Conservation (phyloP, 2,329 filamentous ascomycete genomes). For the Akanthomyces dipterigenus region DNA sequence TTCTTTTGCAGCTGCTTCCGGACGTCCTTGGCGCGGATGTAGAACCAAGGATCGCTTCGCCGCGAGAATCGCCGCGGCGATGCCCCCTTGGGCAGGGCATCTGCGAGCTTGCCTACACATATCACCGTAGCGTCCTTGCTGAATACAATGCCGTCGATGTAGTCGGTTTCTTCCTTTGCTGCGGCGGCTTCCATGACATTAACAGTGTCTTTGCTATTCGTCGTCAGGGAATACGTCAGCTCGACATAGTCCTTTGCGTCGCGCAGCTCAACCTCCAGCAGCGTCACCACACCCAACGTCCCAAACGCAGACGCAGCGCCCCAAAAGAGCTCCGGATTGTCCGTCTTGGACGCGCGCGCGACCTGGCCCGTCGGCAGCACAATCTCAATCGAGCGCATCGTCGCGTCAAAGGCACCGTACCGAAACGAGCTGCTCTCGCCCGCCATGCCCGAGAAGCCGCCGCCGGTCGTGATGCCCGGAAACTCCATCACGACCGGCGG, state of each 20-base stretch:
- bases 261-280: slow-evolving; percentile 53
- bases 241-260: slow-evolving; percentile 50
- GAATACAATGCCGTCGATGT: slow-evolving; percentile 64
- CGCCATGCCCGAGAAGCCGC: slow-evolving; percentile 59
- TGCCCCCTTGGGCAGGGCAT: slow-evolving; percentile 32
- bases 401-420: slow-evolving; percentile 59
- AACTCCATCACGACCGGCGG: slow-evolving; percentile 67
- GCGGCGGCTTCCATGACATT: slow-evolving; percentile 39
- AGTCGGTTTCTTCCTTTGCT: slow-evolving; percentile 44
- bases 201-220: slow-evolving; percentile 31
- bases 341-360: slow-evolving; percentile 44
- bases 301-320: slow-evolving; percentile 61
- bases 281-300: slow-evolving; percentile 59
- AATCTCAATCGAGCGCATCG: slow-evolving; percentile 56
- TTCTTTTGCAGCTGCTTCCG: slow-evolving; percentile 21
- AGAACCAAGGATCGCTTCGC: slow-evolving; percentile 64
- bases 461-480: slow-evolving; percentile 64
- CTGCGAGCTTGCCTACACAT: slow-evolving; percentile 51
- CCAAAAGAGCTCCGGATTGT: slow-evolving; percentile 54
- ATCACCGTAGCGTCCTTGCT: slow-evolving; percentile 48
- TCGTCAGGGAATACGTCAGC: slow-evolving; percentile 46
- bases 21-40: slow-evolving; percentile 54
- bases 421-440: slow-evolving; percentile 64
- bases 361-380: slow-evolving; percentile 56
- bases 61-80: slow-evolving; percentile 45